Conservation (phyloP, 441 rosid genomes). For the Corymbia citriodora region DNA sequence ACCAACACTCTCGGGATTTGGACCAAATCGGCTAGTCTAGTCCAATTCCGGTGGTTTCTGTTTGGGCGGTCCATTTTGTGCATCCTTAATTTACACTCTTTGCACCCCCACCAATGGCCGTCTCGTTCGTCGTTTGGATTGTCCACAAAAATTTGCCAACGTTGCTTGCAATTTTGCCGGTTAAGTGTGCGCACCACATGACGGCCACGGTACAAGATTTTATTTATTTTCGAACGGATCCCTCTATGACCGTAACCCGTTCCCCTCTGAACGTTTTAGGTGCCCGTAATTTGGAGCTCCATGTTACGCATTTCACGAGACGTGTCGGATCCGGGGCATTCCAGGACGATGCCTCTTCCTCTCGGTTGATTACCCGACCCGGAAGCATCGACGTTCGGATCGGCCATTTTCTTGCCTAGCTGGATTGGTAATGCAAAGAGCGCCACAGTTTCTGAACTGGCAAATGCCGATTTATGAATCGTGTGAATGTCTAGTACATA, state of each 20-base stretch:
- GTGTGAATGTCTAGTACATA: background rate
- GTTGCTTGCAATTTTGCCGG: background rate
- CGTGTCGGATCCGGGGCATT: background rate
- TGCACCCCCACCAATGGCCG: background rate
- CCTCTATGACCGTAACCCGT: background rate
- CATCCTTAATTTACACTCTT: background rate
- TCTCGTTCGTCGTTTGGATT: background rate
- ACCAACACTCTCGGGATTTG: no score
- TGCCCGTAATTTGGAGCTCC: background rate
- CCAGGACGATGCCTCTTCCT: background rate
- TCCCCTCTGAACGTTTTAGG: background rate
- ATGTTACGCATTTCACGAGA: background rate
- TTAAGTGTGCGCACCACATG: background rate
- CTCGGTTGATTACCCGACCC: background rate
- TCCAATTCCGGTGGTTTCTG: no score
- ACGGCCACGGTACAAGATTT: background rate
- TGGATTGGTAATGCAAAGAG: background rate
- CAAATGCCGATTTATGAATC: no score
- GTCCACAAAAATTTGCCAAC: accelerated
- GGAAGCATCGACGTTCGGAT: no score
- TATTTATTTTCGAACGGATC: no score
- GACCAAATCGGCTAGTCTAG: no score
- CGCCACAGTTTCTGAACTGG: background rate
- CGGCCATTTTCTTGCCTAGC: background rate
- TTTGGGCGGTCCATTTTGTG: no score